Conservation (phyloP, 1,284 basidiomycete species). For the Trichosporon sp. region DNA sequence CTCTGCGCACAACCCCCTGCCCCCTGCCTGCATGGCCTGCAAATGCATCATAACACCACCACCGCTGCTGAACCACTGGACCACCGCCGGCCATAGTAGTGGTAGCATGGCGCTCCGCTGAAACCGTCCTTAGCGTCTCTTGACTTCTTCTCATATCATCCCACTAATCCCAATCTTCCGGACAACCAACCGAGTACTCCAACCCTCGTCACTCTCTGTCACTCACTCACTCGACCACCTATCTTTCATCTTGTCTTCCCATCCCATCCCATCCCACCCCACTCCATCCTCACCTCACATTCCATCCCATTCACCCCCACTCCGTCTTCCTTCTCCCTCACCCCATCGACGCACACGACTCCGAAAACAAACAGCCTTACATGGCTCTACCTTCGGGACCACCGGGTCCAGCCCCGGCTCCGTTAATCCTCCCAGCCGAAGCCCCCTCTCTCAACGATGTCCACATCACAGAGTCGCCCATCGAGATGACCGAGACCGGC, state of each 20-base stretch:
- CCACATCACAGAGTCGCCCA: neutral
- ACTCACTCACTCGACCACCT: no score
- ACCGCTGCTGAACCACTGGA: no score
- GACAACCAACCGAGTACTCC: neutral
- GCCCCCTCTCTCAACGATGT: neutral
- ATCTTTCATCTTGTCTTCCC: neutral
- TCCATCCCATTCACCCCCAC: no score
- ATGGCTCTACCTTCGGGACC: neutral
- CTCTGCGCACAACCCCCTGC: neutral
- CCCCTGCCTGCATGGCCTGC: no score
- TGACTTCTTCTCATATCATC: neutral
- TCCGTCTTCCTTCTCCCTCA: neutral
- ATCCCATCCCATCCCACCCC: no score
- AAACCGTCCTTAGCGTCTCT: neutral
- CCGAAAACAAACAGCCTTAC: neutral
- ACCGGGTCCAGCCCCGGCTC: neutral
- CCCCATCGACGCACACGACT: neutral
- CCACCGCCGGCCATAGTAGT: no score
- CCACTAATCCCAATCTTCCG: neutral
- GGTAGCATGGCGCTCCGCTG: neutral
- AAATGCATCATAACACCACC: neutral
- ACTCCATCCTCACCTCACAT: no score
- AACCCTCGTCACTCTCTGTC: neutral
- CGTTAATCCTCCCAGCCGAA: neutral
- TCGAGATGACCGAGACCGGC: neutral